Evolutionary conservation across 75 land plant genomes (phyloP), one percentile per base, ranked within the genome.

Genomic region (Picea sitchensis): DNA sequence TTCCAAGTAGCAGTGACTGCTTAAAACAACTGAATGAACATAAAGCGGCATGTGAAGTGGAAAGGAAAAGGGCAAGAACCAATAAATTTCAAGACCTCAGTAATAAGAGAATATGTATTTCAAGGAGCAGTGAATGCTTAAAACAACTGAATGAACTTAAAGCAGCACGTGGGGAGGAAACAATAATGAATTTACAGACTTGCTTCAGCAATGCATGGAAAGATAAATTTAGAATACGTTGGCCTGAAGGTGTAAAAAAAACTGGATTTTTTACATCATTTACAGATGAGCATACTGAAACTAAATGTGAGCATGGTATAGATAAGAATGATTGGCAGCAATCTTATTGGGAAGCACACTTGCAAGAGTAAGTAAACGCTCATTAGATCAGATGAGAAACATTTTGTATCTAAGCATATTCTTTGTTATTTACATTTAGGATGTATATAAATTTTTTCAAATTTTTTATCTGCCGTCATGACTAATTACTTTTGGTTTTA

Each of bases 131-230:
- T 41, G 73, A 44, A 71, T 15, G n/a, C 73, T 8, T n/a, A n/a
- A 44, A 18, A 71, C 13, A 41, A 34, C 71, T 34, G 71, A 67
- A 67, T 71, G 51, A 71, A 20, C 13, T n/a, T 7, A 44, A 44
- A 44, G n/a, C 73, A 38, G 9, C 47, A 44, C 21, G 7, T 20
- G 14, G 4, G 3, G 54, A 41, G 54, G 54, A 41, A n/a, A 71
- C 12, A 44, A 0, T 18, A 44, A 71, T 20, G n/a, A 44, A 71
- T 44, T 71, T 71, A 18, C 73, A n/a, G 0, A 3, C 54, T 38
- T 71, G 47, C 73, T 71, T 71, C 73, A 71, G n/a, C 73, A 71
- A 20, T 41, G 73, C 73, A 38, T 71, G 73, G 73, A 41, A 41
- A 44, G 23, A 71, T 21, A 71, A 44, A 71, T 71, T 44, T 71